These are phyloP conservation scores for Pythium graminicola DNA, from an alignment of 352 stramenopile genomes.

Conservation along the genomic window DNA sequence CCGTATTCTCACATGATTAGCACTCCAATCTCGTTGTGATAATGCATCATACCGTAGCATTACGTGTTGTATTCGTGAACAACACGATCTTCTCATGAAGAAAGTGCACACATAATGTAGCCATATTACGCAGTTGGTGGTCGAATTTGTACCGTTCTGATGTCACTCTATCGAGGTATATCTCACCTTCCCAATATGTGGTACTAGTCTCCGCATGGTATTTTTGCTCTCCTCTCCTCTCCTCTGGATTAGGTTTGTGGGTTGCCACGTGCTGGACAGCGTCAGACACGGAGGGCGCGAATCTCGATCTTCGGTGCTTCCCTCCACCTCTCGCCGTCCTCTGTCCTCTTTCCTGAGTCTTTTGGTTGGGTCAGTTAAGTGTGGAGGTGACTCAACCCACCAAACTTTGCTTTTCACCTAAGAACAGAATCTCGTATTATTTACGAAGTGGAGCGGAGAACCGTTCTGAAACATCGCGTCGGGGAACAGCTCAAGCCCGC, in stretches of 20 bases:
- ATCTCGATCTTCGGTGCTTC: background rate
- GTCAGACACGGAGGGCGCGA: no score
- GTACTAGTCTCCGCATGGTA: background rate
- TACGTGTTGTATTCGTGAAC: no score
- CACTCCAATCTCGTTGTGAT: no score
- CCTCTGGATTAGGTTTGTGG: slow-evolving; percentile 3
- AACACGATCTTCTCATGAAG: no score
- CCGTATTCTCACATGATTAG: no score
- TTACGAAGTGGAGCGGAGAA: background rate
- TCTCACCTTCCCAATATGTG: slow-evolving; percentile 1
- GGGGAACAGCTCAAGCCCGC: background rate
- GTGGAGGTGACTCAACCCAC: no score
- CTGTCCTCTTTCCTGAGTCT: background rate
- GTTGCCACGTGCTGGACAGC: background rate
- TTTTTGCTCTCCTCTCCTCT: slow-evolving; percentile 7
- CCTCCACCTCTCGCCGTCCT: background rate
- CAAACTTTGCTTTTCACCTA: background rate
- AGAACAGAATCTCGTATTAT: background rate
- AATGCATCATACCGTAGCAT: no score
- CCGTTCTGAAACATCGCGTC: background rate
- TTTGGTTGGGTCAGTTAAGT: background rate
- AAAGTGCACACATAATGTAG: no score
- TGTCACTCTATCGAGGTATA: background rate
- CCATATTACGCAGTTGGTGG: slow-evolving; percentile 4
- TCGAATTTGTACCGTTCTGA: background rate